phyloP scores from a whole-genome alignment of 1,284 basidiomycete genomes.

The Boletellus sp. region DNA sequence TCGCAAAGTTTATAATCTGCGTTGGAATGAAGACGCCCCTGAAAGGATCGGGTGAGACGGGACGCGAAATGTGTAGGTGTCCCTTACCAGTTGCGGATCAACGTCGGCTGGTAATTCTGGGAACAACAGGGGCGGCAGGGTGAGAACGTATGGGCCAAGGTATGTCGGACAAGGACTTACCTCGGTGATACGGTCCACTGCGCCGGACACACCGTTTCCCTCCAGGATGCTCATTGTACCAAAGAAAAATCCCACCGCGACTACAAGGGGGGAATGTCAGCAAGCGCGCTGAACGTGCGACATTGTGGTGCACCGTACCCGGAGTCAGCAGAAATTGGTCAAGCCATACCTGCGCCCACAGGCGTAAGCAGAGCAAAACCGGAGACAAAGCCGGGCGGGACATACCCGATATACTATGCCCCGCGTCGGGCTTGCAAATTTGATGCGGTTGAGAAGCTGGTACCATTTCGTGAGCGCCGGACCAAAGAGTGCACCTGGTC shows the following conservation, averaged over 20 bases:
- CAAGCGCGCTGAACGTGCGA: not conserved
- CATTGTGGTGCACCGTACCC: constrained; percentile 31
- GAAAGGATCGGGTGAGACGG: constrained; percentile 3
- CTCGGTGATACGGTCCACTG: constrained; percentile 49
- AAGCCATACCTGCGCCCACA: constrained; percentile 55
- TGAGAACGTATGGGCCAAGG: not conserved
- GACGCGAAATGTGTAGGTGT: not conserved
- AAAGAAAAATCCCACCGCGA: constrained; percentile 70
- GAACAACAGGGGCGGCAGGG: not conserved
- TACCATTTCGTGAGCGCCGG: constrained; percentile 75
- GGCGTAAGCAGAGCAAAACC: not conserved
- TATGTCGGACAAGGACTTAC: constrained; percentile 34
- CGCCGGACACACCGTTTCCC: constrained; percentile 57
- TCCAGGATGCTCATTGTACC: constrained; percentile 71
- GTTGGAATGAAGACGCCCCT: constrained; percentile 79
- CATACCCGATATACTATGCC: constrained; percentile 59
- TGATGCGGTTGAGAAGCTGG: constrained; percentile 57
- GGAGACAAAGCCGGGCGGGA: not conserved
- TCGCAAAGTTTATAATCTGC: constrained; percentile 77
- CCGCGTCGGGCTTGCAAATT: constrained; percentile 54
- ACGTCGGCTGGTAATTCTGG: constrained; percentile 64
- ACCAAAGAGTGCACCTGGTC: constrained; percentile 60
- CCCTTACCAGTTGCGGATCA: constrained; percentile 69
- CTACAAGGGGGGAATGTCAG: constrained; percentile 33
- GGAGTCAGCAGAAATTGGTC: constrained; percentile 74